These are phyloP conservation scores for Penicillium janthinellum DNA, from an alignment of 2,329 filamentous ascomycete species.

Conservation along the genomic window DNA sequence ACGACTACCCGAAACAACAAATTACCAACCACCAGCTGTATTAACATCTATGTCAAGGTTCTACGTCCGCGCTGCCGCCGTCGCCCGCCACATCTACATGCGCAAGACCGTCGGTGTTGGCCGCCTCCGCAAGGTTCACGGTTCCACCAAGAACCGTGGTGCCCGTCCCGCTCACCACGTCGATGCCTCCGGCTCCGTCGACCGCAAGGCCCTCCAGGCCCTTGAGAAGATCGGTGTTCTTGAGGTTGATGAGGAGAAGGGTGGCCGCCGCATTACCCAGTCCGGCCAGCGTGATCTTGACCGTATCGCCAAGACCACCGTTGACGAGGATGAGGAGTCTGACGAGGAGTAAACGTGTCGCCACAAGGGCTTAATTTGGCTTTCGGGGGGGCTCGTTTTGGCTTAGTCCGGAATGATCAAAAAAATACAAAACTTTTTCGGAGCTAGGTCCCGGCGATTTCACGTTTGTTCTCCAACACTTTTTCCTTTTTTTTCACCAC, in stretches of 20 bases:
- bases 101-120: conserved; percentile 99
- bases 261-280: conserved; percentile 97
- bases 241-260: conserved; percentile 97
- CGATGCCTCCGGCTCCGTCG: conserved; percentile 89
- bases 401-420: conserved; percentile 29
- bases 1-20: conserved; percentile 53
- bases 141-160: conserved; percentile 95
- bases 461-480: conserved; percentile 29
- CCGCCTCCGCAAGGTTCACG: conserved; percentile 95
- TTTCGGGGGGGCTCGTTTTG: conserved; percentile 31
- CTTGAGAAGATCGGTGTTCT: conserved; percentile 99
- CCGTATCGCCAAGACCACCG: conserved; percentile 79
- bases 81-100: conserved; percentile 98
- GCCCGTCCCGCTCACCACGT: conserved; percentile 90
- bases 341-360: conserved; percentile 47
- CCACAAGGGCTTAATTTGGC: conserved; percentile 30
- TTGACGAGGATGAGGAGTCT: conserved; percentile 50
- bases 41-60: conserved; percentile 49
- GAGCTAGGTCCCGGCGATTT: conserved; percentile 31
- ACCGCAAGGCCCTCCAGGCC: conserved; percentile 96
- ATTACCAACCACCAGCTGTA: neutral
- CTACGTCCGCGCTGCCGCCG: conserved; percentile 84
- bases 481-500: conserved; percentile 15
- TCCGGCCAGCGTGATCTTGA: conserved; percentile 98
- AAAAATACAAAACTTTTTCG: conserved; percentile 28